phyloP scores from a whole-genome alignment of 495 filamentous ascomycete genomes.

The Glutinoglossum americanum region DNA sequence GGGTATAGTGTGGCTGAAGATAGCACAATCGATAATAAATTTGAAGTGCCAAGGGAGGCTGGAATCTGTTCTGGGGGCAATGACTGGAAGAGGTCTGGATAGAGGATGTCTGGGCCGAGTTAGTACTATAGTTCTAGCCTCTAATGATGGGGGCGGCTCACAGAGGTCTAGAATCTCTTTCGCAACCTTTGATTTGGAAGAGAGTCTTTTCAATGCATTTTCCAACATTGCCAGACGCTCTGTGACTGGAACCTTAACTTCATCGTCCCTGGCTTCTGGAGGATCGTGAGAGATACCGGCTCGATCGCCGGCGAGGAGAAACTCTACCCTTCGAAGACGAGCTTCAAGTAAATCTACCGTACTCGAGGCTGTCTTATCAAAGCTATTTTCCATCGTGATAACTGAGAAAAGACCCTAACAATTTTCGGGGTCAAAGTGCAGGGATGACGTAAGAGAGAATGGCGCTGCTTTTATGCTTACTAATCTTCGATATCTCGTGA shows the following conservation, averaged over 20 bases:
- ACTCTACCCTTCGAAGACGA: conserved; percentile 55
- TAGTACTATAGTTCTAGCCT: not conserved
- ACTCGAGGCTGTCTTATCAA: conserved; percentile 8
- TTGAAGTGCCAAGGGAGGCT: conserved; percentile 21
- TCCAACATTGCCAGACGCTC: conserved; percentile 44
- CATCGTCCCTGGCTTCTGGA: not conserved
- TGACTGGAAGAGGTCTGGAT: conserved; percentile 36
- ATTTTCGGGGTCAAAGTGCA: not conserved
- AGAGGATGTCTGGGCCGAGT: conserved; percentile 25
- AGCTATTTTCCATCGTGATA: not conserved
- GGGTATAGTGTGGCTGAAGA: conserved; percentile 54
- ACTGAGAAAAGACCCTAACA: not conserved
- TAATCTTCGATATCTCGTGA: not conserved
- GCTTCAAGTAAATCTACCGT: conserved; percentile 59
- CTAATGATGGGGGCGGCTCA: conserved; percentile 8
- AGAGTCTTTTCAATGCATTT: conserved; percentile 28
- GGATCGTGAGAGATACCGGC: not conserved
- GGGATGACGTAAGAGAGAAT: not conserved
- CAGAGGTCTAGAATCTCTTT: conserved; percentile 27
- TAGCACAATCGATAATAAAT: conserved; percentile 45
- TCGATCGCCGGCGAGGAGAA: conserved; percentile 43
- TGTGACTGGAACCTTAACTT: conserved; percentile 16
- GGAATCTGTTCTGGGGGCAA: conserved; percentile 18
- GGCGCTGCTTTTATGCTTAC: not conserved
- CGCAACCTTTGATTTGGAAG: conserved; percentile 23